phyloP scores from a whole-genome alignment of 345 rosid species.

The Populus deltoides region DNA sequence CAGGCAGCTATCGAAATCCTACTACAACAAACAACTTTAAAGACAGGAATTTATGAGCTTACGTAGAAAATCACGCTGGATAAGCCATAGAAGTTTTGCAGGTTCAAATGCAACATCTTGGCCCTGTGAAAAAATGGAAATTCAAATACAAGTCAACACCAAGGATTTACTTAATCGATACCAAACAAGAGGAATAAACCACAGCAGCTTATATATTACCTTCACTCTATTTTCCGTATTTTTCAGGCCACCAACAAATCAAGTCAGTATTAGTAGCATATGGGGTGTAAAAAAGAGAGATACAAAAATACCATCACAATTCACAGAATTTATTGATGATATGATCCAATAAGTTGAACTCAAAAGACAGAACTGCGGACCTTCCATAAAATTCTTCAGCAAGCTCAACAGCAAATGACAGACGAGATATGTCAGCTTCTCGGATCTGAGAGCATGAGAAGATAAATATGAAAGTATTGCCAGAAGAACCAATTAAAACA shows the following conservation, averaged over 20 bases:
- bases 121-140: slow-evolving; percentile 53
- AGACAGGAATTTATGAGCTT: slow-evolving; percentile 35
- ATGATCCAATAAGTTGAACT: slow-evolving; percentile 6
- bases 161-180: slow-evolving; percentile 8
- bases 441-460: slow-evolving; percentile 56
- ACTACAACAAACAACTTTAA: slow-evolving; percentile 2
- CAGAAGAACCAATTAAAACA: slow-evolving; percentile 9
- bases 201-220: slow-evolving; percentile 49
- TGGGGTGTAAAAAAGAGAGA: not conserved
- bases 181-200: slow-evolving; percentile 14
- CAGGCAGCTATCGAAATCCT: not conserved
- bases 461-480: slow-evolving; percentile 13
- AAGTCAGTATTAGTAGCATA: slow-evolving; percentile 38
- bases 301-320: slow-evolving; percentile 3
- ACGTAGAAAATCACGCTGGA: slow-evolving; percentile 99
- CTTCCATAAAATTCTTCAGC: slow-evolving; percentile 99
- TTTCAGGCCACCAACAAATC: slow-evolving; percentile 34
- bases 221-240: slow-evolving; percentile 67
- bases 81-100: slow-evolving; percentile 96
- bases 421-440: slow-evolving; percentile 97
- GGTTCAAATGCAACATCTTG: slow-evolving; percentile 98
- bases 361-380: slow-evolving; percentile 36
- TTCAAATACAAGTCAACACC: slow-evolving; percentile 15
- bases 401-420: slow-evolving; percentile 98
- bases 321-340: slow-evolving; percentile 4